phyloP scores from a whole-genome alignment of 768 basidiomycete genomes.

The Trichaptum fuscoviolaceum region DNA sequence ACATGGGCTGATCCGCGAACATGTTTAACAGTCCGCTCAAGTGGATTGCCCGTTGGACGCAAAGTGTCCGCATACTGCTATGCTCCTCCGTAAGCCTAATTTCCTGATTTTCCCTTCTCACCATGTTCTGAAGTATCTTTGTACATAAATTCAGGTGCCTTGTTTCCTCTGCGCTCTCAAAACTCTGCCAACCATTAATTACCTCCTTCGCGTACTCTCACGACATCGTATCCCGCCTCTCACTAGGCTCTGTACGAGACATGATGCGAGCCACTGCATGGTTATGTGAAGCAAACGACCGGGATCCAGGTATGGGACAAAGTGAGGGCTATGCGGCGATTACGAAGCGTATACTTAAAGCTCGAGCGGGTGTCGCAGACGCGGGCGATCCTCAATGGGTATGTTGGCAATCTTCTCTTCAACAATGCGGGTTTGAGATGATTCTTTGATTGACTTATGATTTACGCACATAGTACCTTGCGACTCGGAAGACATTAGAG shows the following conservation, averaged over 20 bases:
- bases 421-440: neutral
- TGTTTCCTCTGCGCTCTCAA: slow-evolving; percentile 53
- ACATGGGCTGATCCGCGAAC: slow-evolving; percentile 84
- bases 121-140: slow-evolving; percentile 3
- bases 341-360: slow-evolving; percentile 45
- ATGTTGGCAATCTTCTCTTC: slow-evolving; percentile 11
- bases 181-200: slow-evolving; percentile 56
- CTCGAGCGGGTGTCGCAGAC: slow-evolving; percentile 57
- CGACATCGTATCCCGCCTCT: slow-evolving; percentile 74
- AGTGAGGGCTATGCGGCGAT: slow-evolving; percentile 36
- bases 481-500: slow-evolving; percentile 77
- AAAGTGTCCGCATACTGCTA: slow-evolving; percentile 73
- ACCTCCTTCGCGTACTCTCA: slow-evolving; percentile 79
- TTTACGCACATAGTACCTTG: slow-evolving; percentile 51
- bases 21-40: slow-evolving; percentile 60
- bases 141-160: slow-evolving; percentile 42
- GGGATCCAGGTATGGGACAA: slow-evolving; percentile 26
- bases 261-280: slow-evolving; percentile 69
- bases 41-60: slow-evolving; percentile 63
- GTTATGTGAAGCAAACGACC: slow-evolving; percentile 68
- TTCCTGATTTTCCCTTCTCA: slow-evolving; percentile 2
- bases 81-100: slow-evolving; percentile 62
- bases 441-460: slow-evolving; percentile 3
- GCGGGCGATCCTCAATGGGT: slow-evolving; percentile 55
- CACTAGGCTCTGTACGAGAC: slow-evolving; percentile 72